phyloP scores from a whole-genome alignment of 2,329 filamentous ascomycete genomes.

The Drechslerella dactyloides region DNA sequence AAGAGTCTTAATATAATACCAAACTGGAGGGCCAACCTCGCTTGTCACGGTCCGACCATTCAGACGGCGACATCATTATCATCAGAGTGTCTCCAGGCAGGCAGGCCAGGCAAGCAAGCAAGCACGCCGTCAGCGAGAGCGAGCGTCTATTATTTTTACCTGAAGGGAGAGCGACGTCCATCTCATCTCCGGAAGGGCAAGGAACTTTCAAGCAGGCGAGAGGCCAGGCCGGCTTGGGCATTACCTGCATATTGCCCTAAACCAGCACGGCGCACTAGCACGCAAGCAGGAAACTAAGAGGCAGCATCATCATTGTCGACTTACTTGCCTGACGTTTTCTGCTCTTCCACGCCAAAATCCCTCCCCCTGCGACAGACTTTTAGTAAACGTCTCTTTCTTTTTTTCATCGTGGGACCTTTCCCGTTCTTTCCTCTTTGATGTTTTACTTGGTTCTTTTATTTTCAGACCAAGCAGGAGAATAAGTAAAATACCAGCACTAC shows the following conservation, averaged over 20 bases:
- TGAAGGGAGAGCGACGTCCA: conserved; percentile 28
- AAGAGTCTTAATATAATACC: no score
- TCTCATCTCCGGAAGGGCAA: conserved; percentile 51
- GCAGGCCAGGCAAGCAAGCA: background rate
- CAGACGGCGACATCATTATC: conserved; percentile 4
- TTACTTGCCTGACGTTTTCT: conserved; percentile 8
- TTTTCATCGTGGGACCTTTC: background rate
- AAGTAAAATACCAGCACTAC: no score
- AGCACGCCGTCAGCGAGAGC: background rate
- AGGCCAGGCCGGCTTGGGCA: conserved; percentile 33
- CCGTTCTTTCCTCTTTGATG: background rate
- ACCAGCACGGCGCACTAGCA: conserved; percentile 37
- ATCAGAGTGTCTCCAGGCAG: background rate
- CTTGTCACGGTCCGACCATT: conserved; percentile 14
- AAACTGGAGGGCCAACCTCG: conserved; percentile 19
- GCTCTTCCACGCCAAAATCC: no score
- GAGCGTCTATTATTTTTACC: conserved; percentile 1
- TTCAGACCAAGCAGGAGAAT: no score
- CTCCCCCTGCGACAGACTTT: no score
- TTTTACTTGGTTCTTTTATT: conserved; percentile 11
- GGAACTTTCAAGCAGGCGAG: conserved; percentile 46
- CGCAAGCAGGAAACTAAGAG: conserved; percentile 50
- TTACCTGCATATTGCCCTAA: conserved; percentile 31
- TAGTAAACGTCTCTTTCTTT: no score
- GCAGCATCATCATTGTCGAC: conserved; percentile 38